Evolutionary conservation across 2,329 filamentous ascomycete species (phyloP).

Genomic region (Cordyceps javanica): DNA sequence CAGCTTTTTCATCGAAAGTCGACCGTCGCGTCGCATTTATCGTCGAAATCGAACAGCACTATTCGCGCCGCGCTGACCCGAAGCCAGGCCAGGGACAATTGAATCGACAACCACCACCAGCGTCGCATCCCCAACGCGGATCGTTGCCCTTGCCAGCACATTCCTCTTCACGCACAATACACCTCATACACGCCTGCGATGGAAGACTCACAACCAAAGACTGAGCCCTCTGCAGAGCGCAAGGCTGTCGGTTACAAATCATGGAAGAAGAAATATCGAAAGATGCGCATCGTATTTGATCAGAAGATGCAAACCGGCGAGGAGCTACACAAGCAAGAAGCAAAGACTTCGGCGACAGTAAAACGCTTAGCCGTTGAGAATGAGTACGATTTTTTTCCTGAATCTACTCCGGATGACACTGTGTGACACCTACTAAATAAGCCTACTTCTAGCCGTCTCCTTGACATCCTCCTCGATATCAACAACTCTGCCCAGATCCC

Average conservation of each 20-base stretch:
- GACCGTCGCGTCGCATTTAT: constrained; percentile 6
- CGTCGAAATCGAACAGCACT: neutral
- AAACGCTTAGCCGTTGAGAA: constrained; percentile 85
- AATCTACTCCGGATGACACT: too few relatives aligned
- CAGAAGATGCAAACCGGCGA: constrained; percentile 75
- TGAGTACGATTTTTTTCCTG: constrained; percentile 55
- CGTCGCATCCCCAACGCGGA: neutral
- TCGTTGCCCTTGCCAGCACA: neutral
- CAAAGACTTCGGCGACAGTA: constrained; percentile 72
- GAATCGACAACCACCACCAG: neutral
- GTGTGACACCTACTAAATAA: constrained; percentile 16
- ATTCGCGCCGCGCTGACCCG: constrained; percentile 1
- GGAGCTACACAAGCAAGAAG: constrained; percentile 72
- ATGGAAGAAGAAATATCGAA: constrained; percentile 91
- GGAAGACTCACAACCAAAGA: constrained; percentile 33
- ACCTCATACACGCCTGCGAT: constrained; percentile 19
- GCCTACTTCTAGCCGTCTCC: constrained; percentile 60
- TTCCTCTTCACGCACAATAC: neutral
- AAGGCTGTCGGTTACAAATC: constrained; percentile 52
- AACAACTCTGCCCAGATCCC: constrained; percentile 79
- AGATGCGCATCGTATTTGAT: constrained; percentile 78
- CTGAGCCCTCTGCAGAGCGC: constrained; percentile 34
- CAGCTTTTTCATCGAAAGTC: neutral
- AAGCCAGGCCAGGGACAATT: neutral
- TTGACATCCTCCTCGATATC: constrained; percentile 84